phyloP scores from a whole-genome alignment of 2,329 filamentous ascomycete genomes.

The Paecilomyces sp. region DNA sequence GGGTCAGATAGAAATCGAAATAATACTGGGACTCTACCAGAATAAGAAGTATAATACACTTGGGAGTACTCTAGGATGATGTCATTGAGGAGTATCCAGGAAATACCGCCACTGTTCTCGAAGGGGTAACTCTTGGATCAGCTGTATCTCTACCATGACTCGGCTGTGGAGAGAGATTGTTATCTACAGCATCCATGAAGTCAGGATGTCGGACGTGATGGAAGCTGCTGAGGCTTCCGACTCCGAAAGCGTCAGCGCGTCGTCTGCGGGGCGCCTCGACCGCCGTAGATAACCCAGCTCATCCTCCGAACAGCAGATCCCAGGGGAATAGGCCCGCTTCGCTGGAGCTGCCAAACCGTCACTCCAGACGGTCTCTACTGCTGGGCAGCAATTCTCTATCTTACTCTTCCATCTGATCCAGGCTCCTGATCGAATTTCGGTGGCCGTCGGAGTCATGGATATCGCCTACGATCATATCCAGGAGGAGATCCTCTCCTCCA shows the following conservation, averaged over 20 bases:
- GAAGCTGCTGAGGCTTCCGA: background rate
- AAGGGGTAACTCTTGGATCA: background rate
- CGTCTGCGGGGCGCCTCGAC: background rate
- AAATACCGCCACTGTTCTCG: background rate
- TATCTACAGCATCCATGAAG: background rate
- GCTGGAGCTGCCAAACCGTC: background rate
- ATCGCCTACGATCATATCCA: constrained; percentile 95
- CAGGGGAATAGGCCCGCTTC: background rate
- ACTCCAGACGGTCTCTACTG: background rate
- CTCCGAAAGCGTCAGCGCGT: background rate
- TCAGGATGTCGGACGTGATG: background rate
- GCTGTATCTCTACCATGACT: background rate
- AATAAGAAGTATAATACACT: no score
- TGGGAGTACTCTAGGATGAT: background rate
- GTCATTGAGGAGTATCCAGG: background rate
- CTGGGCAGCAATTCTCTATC: background rate
- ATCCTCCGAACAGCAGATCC: background rate
- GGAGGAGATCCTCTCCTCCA: constrained; percentile 63
- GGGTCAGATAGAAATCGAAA: background rate
- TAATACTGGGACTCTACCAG: background rate
- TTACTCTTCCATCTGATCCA: background rate
- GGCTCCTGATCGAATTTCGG: background rate
- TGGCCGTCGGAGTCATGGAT: constrained; percentile 59
- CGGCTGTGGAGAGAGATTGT: background rate
- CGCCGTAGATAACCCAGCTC: background rate